Evolutionary conservation across 306 rosid genomes (phyloP).

Genomic region (Corylus americana): DNA sequence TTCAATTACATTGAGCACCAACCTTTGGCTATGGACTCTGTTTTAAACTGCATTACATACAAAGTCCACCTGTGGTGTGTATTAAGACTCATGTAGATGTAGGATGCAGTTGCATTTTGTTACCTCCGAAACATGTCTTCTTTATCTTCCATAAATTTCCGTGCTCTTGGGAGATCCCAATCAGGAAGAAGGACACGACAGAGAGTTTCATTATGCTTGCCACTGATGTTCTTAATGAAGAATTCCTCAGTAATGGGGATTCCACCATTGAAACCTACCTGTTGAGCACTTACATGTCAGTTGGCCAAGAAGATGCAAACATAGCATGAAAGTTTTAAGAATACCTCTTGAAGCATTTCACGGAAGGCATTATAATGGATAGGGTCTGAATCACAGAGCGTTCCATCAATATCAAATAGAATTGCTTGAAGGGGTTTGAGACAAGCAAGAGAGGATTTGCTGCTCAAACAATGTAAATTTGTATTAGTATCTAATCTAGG

Average conservation of each 20-base stretch:
- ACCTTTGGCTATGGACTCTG: neutral
- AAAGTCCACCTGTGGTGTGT: too few species aligned
- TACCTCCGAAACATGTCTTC: slow-evolving; percentile 45
- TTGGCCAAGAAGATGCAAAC: neutral
- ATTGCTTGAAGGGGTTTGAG: slow-evolving; percentile 42
- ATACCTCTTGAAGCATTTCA: slow-evolving; percentile 48
- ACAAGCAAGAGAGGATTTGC: slow-evolving; percentile 24
- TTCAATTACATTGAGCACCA: neutral
- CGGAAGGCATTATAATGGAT: slow-evolving; percentile 41
- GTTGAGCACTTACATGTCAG: neutral
- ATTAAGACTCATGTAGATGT: neutral
- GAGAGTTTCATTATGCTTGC: slow-evolving; percentile 43
- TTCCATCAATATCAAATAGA: slow-evolving; percentile 57
- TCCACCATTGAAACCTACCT: slow-evolving; percentile 52
- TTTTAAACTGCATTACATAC: neutral
- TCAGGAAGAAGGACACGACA: slow-evolving; percentile 37
- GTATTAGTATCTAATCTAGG: too few species aligned
- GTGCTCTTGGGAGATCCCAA: slow-evolving; percentile 41
- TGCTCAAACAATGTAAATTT: slow-evolving; percentile 3
- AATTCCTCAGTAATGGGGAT: slow-evolving; percentile 48
- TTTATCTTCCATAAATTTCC: slow-evolving; percentile 36
- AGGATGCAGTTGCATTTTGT: neutral
- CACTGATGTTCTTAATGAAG: slow-evolving; percentile 40
- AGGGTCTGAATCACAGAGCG: slow-evolving; percentile 50
- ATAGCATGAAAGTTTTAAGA: neutral